phyloP scores from a whole-genome alignment of 1,284 basidiomycete species.

The Ceratobasidium sp. region DNA sequence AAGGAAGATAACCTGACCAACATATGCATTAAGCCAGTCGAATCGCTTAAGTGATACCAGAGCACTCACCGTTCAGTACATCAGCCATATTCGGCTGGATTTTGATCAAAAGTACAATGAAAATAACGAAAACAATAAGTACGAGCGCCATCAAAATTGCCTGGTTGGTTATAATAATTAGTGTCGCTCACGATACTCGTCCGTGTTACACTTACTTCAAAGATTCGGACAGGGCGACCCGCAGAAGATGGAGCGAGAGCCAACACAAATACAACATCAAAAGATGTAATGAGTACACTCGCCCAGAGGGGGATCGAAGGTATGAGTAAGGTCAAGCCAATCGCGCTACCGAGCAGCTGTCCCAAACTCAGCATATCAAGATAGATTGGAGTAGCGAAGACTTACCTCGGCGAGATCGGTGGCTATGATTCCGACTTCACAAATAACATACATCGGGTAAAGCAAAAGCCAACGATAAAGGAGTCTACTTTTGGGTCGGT shows the following conservation, averaged over 20 bases:
- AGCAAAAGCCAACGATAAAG: constrained; percentile 44
- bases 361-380: constrained; percentile 43
- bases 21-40: constrained; percentile 12
- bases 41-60: neutral
- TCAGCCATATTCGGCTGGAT: constrained; percentile 82
- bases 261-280: constrained; percentile 85
- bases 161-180: constrained; percentile 61
- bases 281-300: constrained; percentile 84
- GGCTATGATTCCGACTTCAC: constrained; percentile 88
- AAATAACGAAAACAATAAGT: constrained; percentile 82
- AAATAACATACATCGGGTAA: constrained; percentile 47
- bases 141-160: constrained; percentile 62
- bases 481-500: constrained; percentile 44
- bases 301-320: constrained; percentile 83
- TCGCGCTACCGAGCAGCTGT: constrained; percentile 82
- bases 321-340: constrained; percentile 85
- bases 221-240: constrained; percentile 71
- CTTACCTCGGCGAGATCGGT: constrained; percentile 74
- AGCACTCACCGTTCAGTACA: constrained; percentile 80
- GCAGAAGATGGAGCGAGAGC: constrained; percentile 59
- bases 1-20: constrained; percentile 40
- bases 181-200: constrained; percentile 62
- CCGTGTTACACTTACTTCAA: constrained; percentile 68
- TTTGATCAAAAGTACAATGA: constrained; percentile 79
- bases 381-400: constrained; percentile 7